phyloP scores from a whole-genome alignment of 1,284 basidiomycete species.

The Apiotrichum porosum region DNA sequence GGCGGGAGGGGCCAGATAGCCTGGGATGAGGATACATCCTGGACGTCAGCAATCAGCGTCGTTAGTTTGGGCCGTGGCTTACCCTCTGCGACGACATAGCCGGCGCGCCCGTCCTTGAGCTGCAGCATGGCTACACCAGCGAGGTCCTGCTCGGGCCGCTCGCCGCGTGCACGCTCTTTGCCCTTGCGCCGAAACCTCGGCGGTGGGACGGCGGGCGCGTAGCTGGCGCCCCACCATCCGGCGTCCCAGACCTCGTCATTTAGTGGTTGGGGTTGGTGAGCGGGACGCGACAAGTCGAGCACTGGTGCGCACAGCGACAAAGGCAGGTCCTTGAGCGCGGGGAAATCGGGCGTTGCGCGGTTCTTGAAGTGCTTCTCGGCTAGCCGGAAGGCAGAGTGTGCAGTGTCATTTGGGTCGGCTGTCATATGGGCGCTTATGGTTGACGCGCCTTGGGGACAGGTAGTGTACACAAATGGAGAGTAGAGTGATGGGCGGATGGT shows the following conservation, averaged over 20 bases:
- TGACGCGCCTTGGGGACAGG: no score
- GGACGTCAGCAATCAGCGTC: background rate
- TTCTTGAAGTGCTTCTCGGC: slow-evolving; percentile 49
- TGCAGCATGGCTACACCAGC: slow-evolving; percentile 14
- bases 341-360: slow-evolving; percentile 20
- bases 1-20: slow-evolving; percentile 57
- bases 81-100: slow-evolving; percentile 42
- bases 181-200: slow-evolving; percentile 10
- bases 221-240: slow-evolving; percentile 40
- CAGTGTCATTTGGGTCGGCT: no score
- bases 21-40: slow-evolving; percentile 78
- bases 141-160: slow-evolving; percentile 20
- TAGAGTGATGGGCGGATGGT: no score
- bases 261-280: no score
- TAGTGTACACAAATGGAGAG: no score
- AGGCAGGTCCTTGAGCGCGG: slow-evolving; percentile 26
- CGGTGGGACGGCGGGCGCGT: background rate
- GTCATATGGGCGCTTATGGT: no score
- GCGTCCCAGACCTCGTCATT: slow-evolving; percentile 41
- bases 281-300: slow-evolving; percentile 41
- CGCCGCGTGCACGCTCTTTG: slow-evolving; percentile 28
- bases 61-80: no score
- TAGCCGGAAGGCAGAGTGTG: slow-evolving; percentile 40
- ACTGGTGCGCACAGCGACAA: slow-evolving; percentile 12
- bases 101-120: slow-evolving; percentile 25